Evolutionary conservation across 169 alveolate genomes (phyloP), one percentile per base, ranked within the genome.

Genomic region (Babesia bigemina): DNA sequence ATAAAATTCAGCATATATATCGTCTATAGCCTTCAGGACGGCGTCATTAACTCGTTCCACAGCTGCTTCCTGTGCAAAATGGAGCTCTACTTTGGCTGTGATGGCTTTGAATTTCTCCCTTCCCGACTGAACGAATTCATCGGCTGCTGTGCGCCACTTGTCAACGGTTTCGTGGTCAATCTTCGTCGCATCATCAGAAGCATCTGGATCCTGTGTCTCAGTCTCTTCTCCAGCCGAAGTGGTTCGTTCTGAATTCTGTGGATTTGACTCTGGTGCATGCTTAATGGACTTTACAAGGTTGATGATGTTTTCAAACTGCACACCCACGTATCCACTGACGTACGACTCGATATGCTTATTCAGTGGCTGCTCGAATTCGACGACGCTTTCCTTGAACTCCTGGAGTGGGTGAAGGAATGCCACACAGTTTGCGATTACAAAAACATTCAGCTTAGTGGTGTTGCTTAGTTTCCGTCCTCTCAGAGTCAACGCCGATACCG

Each of bases 371-470:
- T 67, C 56, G 48, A 67, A 36, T 10, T 36, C 63, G 16, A 17
- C 28, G 29, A 67, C 59, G 26, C n/a, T n/a, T 0, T 36, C n/a
- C 21, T 28, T 67, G 42, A 44, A 36, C 45, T 55, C 45, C 42
- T 67, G 57, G n/a, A 55, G 53, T 13, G 33, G 44, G 19, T 17
- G 26, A 36, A 67, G 50, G 29, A 67, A 67, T 12, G 76, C 76
- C 53, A 72, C 19, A 28, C 72, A 71, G 50, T 71, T 71, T 13
- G 81, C 70, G 26, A 71, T 71, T 16, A 71, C 55, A 24, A 71
- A 39, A 29, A 60, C 44, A 47, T 60, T 59, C 53, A 28, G 17
- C 63, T 71, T 71, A 11, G 28, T 22, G 11, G 70, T 72, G 53
- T 71, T 56, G 63, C 17, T 58, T 0, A 71, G 50, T 33, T 71